A percentile compares a stretch with the other conserved stretches of the same genome.
These are phyloP conservation scores for Xylariaceae sp. DNA, from an alignment of 2,329 filamentous ascomycete genomes.

Conservation along the genomic window DNA sequence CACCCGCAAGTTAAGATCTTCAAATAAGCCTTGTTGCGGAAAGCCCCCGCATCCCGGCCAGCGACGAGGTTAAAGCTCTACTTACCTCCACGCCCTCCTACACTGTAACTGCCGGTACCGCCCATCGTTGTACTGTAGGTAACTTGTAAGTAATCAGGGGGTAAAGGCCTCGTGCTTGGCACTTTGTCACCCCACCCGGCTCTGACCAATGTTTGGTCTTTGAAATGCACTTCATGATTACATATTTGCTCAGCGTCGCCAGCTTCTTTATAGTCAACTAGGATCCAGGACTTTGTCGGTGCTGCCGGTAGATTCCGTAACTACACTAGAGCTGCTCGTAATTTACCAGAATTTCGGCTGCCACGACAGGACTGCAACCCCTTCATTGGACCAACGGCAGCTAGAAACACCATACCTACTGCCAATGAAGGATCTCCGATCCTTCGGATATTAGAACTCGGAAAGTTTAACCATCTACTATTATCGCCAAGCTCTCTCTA, in stretches of 20 bases:
- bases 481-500: not conserved
- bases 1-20: not conserved
- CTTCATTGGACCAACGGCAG: slow-evolving; percentile 4
- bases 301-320: slow-evolving; percentile 16
- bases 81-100: not conserved
- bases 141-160: slow-evolving; percentile 16
- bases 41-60: slow-evolving; percentile 4
- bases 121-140: not conserved
- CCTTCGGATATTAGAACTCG: not conserved
- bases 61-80: slow-evolving; percentile 2
- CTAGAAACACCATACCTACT: not conserved
- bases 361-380: slow-evolving; percentile 7
- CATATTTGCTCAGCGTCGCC: slow-evolving; percentile 1
- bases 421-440: not conserved
- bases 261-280: slow-evolving; percentile 10
- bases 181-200: slow-evolving; percentile 20
- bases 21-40: slow-evolving; percentile 2
- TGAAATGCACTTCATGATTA: not conserved
- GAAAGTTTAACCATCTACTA: not conserved
- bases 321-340: not conserved
- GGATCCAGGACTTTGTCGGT: slow-evolving; percentile 11
- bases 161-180: slow-evolving; percentile 18
- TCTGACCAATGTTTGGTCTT: slow-evolving; percentile 10
- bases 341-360: slow-evolving; percentile 1
- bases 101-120: not conserved